These are phyloP conservation scores for Paradendryphiella salina DNA, from an alignment of 2,329 filamentous ascomycete species.

Conservation along the genomic window DNA sequence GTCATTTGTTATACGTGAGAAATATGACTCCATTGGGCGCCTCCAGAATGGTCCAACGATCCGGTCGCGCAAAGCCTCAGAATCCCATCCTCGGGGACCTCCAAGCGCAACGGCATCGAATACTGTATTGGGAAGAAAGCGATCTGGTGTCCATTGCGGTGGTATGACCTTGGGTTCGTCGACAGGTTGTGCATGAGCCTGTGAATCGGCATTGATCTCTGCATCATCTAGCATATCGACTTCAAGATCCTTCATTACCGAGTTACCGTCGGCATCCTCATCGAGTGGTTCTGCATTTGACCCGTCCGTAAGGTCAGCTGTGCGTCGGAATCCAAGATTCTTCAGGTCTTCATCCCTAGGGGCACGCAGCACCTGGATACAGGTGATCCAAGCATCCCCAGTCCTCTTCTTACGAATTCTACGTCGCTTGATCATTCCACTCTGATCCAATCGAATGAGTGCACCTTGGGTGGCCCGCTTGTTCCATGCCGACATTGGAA, in stretches of 20 bases:
- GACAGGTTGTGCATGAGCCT: slow-evolving; percentile 7
- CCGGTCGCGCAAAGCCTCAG: slow-evolving; percentile 46
- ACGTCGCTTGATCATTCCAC: slow-evolving; percentile 47
- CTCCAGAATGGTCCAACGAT: slow-evolving; percentile 58
- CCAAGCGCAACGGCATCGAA: slow-evolving; percentile 54
- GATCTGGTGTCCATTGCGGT: slow-evolving; percentile 60
- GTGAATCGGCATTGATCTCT: slow-evolving; percentile 26
- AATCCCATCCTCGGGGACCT: slow-evolving; percentile 56
- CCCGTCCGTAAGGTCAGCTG: slow-evolving; percentile 16
- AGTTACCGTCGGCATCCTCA: slow-evolving; percentile 37
- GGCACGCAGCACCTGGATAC: slow-evolving; percentile 49
- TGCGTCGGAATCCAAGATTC: slow-evolving; percentile 37
- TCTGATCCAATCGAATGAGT: slow-evolving; percentile 46
- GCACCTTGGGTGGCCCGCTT: slow-evolving; percentile 47
- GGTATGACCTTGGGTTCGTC: slow-evolving; percentile 44
- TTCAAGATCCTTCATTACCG: slow-evolving; percentile 39
- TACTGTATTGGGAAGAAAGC: slow-evolving; percentile 56
- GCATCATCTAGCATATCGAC: slow-evolving; percentile 32
- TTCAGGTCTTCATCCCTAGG: slow-evolving; percentile 42
- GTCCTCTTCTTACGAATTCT: slow-evolving; percentile 38
- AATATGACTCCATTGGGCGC: slow-evolving; percentile 57
- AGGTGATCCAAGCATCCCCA: slow-evolving; percentile 37
- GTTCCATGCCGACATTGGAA: slow-evolving; percentile 43
- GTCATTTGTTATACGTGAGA: slow-evolving; percentile 58
- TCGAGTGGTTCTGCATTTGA: slow-evolving; percentile 30